These are phyloP conservation scores for Aspergillus nanangensis DNA, from an alignment of 495 filamentous ascomycete genomes.

Conservation along the genomic window DNA sequence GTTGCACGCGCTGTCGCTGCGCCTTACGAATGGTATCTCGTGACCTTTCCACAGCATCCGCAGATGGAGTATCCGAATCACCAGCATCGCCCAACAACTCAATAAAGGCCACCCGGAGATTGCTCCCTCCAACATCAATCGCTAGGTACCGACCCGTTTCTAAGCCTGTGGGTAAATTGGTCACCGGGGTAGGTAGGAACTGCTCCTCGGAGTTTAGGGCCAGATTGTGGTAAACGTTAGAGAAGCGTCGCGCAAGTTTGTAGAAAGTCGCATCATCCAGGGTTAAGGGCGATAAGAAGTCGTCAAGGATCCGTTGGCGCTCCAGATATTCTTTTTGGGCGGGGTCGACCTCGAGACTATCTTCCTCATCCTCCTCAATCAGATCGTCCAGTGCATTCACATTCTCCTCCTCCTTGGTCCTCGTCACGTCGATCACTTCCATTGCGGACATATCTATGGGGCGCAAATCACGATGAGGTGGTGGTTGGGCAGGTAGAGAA, in stretches of 20 bases:
- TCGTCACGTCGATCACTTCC: slow-evolving; percentile 24
- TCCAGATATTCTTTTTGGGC: slow-evolving; percentile 27
- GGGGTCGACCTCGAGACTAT: slow-evolving; percentile 30
- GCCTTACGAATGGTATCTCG: slow-evolving; percentile 41
- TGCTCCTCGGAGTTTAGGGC: slow-evolving; percentile 64
- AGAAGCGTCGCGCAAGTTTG: slow-evolving; percentile 57
- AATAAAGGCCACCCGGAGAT: slow-evolving; percentile 74
- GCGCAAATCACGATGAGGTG: background rate
- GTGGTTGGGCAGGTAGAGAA: background rate
- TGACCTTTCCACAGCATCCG: slow-evolving; percentile 33
- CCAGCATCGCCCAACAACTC: slow-evolving; percentile 55
- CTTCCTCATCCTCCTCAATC: slow-evolving; percentile 39
- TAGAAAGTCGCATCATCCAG: slow-evolving; percentile 47
- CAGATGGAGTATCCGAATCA: slow-evolving; percentile 28
- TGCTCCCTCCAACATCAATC: slow-evolving; percentile 80
- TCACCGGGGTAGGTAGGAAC: slow-evolving; percentile 77
- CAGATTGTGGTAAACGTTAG: slow-evolving; percentile 55
- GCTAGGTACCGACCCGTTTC: slow-evolving; percentile 69
- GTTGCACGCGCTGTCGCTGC: slow-evolving; percentile 47
- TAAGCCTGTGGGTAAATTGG: slow-evolving; percentile 57
- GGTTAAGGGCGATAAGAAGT: slow-evolving; percentile 35
- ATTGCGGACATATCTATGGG: slow-evolving; percentile 24
- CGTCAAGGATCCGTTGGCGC: slow-evolving; percentile 29
- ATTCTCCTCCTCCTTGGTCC: slow-evolving; percentile 31
- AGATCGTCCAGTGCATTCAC: slow-evolving; percentile 32